Evolutionary conservation across 2,329 filamentous ascomycete species (phyloP).

Genomic region (Monosporascus sp.): DNA sequence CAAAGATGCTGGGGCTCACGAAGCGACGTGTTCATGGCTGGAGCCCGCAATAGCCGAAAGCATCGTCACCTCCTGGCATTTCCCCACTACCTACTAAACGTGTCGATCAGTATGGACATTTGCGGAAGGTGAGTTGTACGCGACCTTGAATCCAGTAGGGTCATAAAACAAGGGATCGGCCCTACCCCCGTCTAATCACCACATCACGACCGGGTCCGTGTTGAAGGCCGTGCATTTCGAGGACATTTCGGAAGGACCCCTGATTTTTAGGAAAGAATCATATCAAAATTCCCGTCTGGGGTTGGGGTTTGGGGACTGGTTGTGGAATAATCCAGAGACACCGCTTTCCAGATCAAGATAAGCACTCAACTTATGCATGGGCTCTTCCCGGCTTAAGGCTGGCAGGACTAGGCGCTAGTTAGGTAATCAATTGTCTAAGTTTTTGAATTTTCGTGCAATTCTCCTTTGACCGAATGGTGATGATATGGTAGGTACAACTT

Average conservation of each 20-base stretch:
- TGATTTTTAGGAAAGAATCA: not conserved
- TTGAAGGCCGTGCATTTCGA: not conserved
- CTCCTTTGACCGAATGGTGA: not conserved
- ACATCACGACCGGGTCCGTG: not conserved
- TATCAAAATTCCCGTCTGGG: not conserved
- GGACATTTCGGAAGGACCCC: not conserved
- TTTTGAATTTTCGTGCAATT: not conserved
- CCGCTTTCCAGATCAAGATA: not conserved
- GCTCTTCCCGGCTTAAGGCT: not conserved
- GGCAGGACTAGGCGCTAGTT: not conserved
- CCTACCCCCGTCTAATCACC: not conserved
- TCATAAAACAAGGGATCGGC: not conserved
- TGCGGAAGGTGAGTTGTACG: not conserved
- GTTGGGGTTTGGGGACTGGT: not conserved
- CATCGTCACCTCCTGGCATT: not conserved
- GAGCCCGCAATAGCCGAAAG: not conserved
- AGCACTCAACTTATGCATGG: not conserved
- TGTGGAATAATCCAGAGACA: not conserved
- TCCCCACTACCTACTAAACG: not conserved
- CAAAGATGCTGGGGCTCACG: too few relatives aligned
- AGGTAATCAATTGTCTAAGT: not conserved
- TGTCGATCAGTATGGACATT: not conserved
- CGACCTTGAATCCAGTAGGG: not conserved
- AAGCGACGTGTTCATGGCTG: too few relatives aligned
- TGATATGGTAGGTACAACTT: too few relatives aligned